phyloP scores from a whole-genome alignment of 768 basidiomycete genomes.

The Boletus sp. region DNA sequence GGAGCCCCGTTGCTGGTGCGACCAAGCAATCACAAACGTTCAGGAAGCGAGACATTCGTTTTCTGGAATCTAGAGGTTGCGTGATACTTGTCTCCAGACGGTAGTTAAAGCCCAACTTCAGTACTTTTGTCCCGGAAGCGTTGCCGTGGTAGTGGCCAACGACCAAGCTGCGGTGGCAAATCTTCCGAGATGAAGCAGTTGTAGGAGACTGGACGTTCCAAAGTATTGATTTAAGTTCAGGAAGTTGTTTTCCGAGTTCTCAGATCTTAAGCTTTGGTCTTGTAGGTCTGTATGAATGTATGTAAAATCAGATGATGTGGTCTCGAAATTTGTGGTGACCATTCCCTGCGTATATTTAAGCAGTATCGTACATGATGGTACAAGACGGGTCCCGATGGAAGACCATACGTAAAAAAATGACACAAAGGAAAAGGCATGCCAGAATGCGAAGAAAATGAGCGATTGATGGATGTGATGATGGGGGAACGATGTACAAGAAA shows the following conservation, averaged over 20 bases:
- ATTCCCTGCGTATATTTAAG: neutral
- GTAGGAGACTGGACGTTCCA: neutral
- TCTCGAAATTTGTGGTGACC: neutral
- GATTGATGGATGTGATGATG: neutral
- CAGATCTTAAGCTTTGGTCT: neutral
- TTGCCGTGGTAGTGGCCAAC: too few species aligned
- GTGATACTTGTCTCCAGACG: too few species aligned
- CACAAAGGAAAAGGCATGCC: slow-evolving; percentile 1
- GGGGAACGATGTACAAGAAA: neutral
- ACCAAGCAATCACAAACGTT: too few species aligned
- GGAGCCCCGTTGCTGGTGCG: too few species aligned
- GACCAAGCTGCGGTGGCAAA: too few species aligned
- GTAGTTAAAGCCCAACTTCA: too few species aligned
- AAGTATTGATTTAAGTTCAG: neutral
- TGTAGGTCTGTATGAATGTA: neutral
- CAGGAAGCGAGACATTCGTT: too few species aligned
- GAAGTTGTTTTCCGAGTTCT: neutral
- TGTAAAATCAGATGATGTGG: neutral
- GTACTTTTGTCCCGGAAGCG: too few species aligned
- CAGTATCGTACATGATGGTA: slow-evolving; percentile 5
- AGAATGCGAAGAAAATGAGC: slow-evolving; percentile 3
- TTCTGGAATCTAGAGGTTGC: too few species aligned
- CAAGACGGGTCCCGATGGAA: neutral
- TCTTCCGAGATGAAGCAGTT: too few species aligned
- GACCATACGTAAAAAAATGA: slow-evolving; percentile 1